These are phyloP conservation scores for Wickerhamia fluorescens DNA, from an alignment of 805 yeast genomes.

Conservation along the genomic window DNA sequence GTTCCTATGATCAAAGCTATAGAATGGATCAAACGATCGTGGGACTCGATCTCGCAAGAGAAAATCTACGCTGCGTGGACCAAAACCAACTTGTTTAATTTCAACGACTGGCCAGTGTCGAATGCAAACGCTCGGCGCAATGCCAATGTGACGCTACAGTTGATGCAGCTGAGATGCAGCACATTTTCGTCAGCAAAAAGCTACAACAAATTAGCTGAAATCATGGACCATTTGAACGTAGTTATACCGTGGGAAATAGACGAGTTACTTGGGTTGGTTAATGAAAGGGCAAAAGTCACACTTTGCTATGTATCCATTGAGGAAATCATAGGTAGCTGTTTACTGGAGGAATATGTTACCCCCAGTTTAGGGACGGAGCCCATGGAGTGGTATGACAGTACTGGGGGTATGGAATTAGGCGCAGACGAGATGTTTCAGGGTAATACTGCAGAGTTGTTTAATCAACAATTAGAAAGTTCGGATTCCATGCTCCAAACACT, in stretches of 20 bases:
- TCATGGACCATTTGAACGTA: constrained; percentile 44
- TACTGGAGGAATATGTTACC: constrained; percentile 29
- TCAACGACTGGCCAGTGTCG: constrained; percentile 18
- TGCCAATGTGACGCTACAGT: constrained; percentile 3
- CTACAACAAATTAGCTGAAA: constrained; percentile 36
- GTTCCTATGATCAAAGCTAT: constrained; percentile 50
- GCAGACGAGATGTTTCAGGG: too few relatives aligned
- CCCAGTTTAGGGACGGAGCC: too few relatives aligned
- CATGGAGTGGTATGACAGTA: too few relatives aligned
- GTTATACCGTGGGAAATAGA: constrained; percentile 53
- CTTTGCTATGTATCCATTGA: constrained; percentile 48
- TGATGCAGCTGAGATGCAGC: constrained; percentile 6
- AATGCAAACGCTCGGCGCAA: constrained; percentile 1
- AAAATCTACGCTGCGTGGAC: constrained; percentile 29
- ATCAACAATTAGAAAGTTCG: too few relatives aligned
- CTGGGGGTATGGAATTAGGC: too few relatives aligned
- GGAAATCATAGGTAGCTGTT: constrained; percentile 55
- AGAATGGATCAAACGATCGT: constrained; percentile 50
- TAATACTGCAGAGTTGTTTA: too few relatives aligned
- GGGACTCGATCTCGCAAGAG: constrained; percentile 38
- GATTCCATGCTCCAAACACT: too few relatives aligned
- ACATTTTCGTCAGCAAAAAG: constrained; percentile 16
- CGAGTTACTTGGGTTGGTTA: constrained; percentile 44
- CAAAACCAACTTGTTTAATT: constrained; percentile 25
- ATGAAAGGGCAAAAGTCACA: constrained; percentile 35